These are phyloP conservation scores for Coemansia sp. DNA, from an alignment of 192 early-diverging fungal species.

Conservation along the genomic window DNA sequence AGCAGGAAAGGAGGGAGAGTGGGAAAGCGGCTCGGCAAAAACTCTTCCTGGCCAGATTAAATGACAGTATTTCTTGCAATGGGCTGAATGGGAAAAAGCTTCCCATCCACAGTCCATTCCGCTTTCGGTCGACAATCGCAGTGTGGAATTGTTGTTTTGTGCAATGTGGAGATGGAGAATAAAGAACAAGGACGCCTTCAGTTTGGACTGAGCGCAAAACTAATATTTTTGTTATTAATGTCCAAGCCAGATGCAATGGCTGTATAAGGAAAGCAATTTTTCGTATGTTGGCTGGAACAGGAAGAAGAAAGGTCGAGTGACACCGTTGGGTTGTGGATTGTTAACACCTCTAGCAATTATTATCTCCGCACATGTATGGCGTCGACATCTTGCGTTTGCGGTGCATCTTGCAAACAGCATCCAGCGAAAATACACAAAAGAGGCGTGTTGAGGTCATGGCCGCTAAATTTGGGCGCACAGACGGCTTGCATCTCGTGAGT, in stretches of 20 bases:
- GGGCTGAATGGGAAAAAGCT: not conserved
- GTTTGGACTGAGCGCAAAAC: not conserved
- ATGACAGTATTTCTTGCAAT: not conserved
- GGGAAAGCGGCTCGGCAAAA: constrained; percentile 3
- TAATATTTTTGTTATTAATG: not conserved
- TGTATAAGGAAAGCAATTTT: not conserved
- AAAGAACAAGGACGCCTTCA: not conserved
- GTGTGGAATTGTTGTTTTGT: not conserved
- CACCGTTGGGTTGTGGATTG: not conserved
- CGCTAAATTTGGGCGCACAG: constrained; percentile 9
- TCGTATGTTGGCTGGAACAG: not conserved
- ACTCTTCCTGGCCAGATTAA: not conserved
- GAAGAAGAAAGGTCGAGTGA: not conserved
- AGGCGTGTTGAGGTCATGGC: not conserved
- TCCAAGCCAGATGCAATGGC: not conserved
- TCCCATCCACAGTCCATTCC: constrained; percentile 2
- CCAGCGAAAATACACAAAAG: not conserved
- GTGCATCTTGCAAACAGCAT: not conserved
- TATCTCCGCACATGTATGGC: constrained; percentile 2
- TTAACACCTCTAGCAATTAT: not conserved
- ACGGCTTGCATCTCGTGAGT: constrained; percentile 4
- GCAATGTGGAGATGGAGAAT: not conserved
- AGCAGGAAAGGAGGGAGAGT: constrained; percentile 1
- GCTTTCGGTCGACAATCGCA: not conserved
- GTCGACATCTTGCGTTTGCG: not conserved